These are phyloP conservation scores for Ophiostoma sp. DNA, from an alignment of 2,329 filamentous ascomycete species.

Conservation along the genomic window DNA sequence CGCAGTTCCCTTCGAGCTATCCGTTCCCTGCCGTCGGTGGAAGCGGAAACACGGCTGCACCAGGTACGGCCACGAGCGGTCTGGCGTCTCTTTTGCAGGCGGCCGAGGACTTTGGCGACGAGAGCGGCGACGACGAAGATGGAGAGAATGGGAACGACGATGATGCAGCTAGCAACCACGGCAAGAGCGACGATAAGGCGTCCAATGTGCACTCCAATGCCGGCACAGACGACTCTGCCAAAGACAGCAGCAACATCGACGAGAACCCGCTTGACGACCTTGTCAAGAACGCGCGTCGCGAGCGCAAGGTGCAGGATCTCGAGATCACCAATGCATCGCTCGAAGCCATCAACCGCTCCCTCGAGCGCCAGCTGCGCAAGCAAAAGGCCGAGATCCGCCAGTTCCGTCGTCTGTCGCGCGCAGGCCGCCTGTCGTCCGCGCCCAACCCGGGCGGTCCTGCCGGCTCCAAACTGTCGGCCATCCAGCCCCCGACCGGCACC, in stretches of 20 bases:
- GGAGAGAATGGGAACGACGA: background rate
- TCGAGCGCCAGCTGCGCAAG: constrained; percentile 87
- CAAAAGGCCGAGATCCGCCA: constrained; percentile 83
- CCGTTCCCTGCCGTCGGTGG: constrained; percentile 10
- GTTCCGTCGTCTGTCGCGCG: constrained; percentile 77
- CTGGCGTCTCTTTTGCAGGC: constrained; percentile 54
- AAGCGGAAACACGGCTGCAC: background rate
- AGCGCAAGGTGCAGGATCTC: constrained; percentile 91
- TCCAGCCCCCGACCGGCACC: constrained; percentile 28
- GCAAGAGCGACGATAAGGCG: constrained; percentile 29
- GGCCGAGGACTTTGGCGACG: constrained; percentile 45
- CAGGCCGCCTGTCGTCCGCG: constrained; percentile 62
- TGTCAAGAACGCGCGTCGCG: constrained; percentile 80
- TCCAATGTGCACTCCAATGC: background rate
- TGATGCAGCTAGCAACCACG: background rate
- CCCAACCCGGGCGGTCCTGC: background rate
- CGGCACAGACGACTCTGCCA: background rate
- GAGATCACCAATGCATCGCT: constrained; percentile 96
- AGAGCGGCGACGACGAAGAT: constrained; percentile 25
- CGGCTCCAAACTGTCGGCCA: constrained; percentile 24
- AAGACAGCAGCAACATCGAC: constrained; percentile 39
- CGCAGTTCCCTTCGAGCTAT: constrained; percentile 14
- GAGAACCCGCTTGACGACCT: constrained; percentile 67
- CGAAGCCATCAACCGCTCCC: constrained; percentile 86
- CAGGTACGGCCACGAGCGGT: constrained; percentile 29